Conservation (phyloP, 2,329 filamentous ascomycete genomes). For the Raffaelea arxii region DNA sequence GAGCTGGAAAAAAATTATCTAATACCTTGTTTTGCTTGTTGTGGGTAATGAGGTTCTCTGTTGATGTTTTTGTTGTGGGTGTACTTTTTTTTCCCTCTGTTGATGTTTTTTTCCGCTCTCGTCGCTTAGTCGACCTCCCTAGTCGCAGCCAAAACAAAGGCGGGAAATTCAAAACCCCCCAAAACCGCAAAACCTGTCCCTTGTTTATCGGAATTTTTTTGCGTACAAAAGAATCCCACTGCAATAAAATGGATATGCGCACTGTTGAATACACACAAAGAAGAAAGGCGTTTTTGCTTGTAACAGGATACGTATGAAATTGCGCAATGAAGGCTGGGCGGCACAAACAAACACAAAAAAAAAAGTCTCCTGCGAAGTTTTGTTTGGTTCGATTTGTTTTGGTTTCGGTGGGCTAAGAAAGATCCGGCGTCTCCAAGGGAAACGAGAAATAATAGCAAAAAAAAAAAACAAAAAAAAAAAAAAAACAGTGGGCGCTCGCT, state of each 20-base stretch:
- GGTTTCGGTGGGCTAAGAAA: constrained; percentile 15
- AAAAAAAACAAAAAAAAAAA: too few relatives aligned
- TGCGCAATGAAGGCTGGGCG: too few relatives aligned
- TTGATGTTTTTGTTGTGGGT: constrained; percentile 9
- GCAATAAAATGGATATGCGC: too few relatives aligned
- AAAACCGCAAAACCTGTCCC: not conserved
- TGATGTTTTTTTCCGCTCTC: constrained; percentile 8
- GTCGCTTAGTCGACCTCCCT: constrained; percentile 5
- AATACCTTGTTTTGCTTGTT: constrained; percentile 1
- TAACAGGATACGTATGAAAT: too few relatives aligned
- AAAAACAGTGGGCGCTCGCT: constrained; percentile 7
- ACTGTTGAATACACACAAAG: too few relatives aligned
- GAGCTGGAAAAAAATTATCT: not conserved
- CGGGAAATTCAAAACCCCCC: not conserved
- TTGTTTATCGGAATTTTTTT: too few relatives aligned
- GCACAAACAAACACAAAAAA: too few relatives aligned
- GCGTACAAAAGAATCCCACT: too few relatives aligned
- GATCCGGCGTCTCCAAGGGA: constrained; percentile 15
- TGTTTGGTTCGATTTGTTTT: constrained; percentile 18
- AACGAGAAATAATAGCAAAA: too few relatives aligned
- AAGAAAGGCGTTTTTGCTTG: too few relatives aligned
- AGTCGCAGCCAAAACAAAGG: constrained; percentile 8
- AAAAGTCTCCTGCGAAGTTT: constrained; percentile 3
- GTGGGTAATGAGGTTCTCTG: constrained; percentile 5
- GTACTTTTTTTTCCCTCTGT: constrained; percentile 4